phyloP scores from a whole-genome alignment of 2,329 filamentous ascomycete species.

The Colletotrichum lentis region DNA sequence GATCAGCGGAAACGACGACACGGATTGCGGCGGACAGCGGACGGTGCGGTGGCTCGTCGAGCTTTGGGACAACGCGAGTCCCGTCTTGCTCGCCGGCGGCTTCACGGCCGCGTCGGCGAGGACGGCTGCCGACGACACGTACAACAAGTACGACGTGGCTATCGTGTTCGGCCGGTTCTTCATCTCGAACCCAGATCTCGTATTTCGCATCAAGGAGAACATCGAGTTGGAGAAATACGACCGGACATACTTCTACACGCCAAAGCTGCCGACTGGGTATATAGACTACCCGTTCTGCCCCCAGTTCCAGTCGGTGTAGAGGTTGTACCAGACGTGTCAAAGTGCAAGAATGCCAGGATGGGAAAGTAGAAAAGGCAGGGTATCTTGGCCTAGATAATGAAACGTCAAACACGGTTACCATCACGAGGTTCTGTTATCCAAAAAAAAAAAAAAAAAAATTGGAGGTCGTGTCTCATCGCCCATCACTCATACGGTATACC shows the following conservation, averaged over 20 bases:
- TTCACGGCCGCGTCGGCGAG: conserved; percentile 43
- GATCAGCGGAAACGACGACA: conserved; percentile 52
- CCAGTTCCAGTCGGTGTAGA: conserved; percentile 38
- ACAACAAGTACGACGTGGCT: conserved; percentile 43
- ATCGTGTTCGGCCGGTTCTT: conserved; percentile 48
- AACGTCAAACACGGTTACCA: neutral
- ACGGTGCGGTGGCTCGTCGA: conserved; percentile 43
- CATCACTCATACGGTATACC: neutral
- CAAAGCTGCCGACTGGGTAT: conserved; percentile 39
- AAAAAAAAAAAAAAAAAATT: too few species aligned
- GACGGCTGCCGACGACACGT: conserved; percentile 40
- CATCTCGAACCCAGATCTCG: conserved; percentile 48
- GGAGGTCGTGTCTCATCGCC: neutral
- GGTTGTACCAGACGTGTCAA: too few species aligned
- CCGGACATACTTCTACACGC: conserved; percentile 44
- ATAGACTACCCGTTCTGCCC: conserved; percentile 42
- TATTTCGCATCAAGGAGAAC: conserved; percentile 43
- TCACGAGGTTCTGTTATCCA: neutral
- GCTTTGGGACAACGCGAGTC: conserved; percentile 45
- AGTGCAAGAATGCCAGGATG: too few species aligned
- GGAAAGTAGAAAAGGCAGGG: neutral
- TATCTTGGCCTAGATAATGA: neutral
- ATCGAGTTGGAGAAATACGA: conserved; percentile 44
- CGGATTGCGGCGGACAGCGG: conserved; percentile 43
- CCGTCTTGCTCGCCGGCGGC: conserved; percentile 47